phyloP scores from a whole-genome alignment of 164 flowering plant species.

The Magnolia officinalis region DNA sequence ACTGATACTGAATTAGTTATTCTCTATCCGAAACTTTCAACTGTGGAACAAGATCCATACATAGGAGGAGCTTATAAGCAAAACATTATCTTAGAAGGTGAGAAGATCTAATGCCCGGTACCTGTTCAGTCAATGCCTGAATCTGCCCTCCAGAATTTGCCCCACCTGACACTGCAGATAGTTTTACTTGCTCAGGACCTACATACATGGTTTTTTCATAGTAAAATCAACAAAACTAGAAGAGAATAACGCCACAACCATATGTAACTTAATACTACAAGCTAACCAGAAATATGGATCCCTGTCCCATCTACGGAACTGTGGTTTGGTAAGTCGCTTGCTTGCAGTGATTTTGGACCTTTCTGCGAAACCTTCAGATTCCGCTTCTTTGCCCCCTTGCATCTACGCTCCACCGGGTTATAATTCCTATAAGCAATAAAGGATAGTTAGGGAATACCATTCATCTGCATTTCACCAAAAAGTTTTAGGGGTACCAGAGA shows the following conservation, averaged over 20 bases:
- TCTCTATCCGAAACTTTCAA: background rate
- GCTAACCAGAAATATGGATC: conserved; percentile 34
- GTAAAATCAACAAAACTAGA: background rate
- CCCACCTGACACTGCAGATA: conserved; percentile 21
- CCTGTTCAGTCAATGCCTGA: conserved; percentile 63
- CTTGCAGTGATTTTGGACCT: conserved; percentile 58
- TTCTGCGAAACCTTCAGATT: conserved; percentile 40
- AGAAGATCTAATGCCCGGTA: conserved; percentile 10
- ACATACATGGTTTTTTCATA: conserved; percentile 3
- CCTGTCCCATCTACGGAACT: conserved; percentile 31
- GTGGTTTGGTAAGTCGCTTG: conserved; percentile 37
- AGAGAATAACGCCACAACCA: background rate
- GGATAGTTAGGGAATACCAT: background rate
- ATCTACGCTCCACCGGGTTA: conserved; percentile 80
- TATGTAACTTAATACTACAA: background rate
- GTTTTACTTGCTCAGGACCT: conserved; percentile 50
- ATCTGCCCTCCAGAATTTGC: conserved; percentile 35
- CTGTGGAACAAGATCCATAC: conserved; percentile 7
- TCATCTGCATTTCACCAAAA: background rate
- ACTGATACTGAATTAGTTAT: background rate
- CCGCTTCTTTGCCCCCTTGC: conserved; percentile 62
- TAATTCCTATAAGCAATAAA: conserved; percentile 52
- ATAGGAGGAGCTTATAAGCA: conserved; percentile 22
- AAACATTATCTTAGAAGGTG: conserved; percentile 21
- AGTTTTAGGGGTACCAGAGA: background rate